A percentile compares a stretch with the other conserved stretches of the same genome.
These are phyloP conservation scores for Lentithecium fluviatile DNA, from an alignment of 495 filamentous ascomycete genomes.

Conservation along the genomic window DNA sequence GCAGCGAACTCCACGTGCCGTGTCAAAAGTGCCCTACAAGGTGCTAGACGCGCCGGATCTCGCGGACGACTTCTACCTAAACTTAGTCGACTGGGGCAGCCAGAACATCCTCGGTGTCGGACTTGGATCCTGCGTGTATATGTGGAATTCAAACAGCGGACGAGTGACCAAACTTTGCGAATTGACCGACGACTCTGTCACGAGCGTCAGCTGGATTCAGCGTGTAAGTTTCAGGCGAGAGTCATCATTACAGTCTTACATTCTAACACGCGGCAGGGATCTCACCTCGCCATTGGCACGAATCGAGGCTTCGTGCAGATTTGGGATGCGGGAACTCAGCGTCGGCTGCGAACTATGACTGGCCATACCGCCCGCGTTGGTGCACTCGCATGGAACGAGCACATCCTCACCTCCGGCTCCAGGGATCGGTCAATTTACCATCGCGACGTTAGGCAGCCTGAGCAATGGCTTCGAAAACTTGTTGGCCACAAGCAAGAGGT, in stretches of 20 bases:
- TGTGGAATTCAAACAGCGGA: slow-evolving; percentile 92
- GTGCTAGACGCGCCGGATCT: slow-evolving; percentile 94
- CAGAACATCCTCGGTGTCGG: slow-evolving; percentile 91
- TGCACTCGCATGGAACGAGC: slow-evolving; percentile 94
- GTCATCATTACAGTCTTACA: slow-evolving; percentile 2
- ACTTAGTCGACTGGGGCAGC: slow-evolving; percentile 97
- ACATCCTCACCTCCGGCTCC: slow-evolving; percentile 93
- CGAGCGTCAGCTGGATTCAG: slow-evolving; percentile 97
- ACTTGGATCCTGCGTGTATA: slow-evolving; percentile 90
- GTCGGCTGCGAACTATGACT: slow-evolving; percentile 89
- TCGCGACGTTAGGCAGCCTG: slow-evolving; percentile 89
- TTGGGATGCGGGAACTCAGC: slow-evolving; percentile 87
- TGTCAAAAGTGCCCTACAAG: slow-evolving; percentile 96
- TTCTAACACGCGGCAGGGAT: slow-evolving; percentile 56
- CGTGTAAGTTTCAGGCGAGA: slow-evolving; percentile 49
- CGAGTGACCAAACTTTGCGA: slow-evolving; percentile 90
- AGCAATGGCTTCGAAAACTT: slow-evolving; percentile 80
- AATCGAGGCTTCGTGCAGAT: slow-evolving; percentile 93
- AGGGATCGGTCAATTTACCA: slow-evolving; percentile 91
- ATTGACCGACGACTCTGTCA: slow-evolving; percentile 88
- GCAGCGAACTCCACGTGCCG: slow-evolving; percentile 78
- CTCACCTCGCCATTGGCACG: slow-evolving; percentile 91
- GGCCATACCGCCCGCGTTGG: slow-evolving; percentile 90
- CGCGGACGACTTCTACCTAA: slow-evolving; percentile 96
- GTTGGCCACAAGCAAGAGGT: slow-evolving; percentile 98